phyloP scores from a whole-genome alignment of 306 rosid species.

The Gleditsia sinensis region DNA sequence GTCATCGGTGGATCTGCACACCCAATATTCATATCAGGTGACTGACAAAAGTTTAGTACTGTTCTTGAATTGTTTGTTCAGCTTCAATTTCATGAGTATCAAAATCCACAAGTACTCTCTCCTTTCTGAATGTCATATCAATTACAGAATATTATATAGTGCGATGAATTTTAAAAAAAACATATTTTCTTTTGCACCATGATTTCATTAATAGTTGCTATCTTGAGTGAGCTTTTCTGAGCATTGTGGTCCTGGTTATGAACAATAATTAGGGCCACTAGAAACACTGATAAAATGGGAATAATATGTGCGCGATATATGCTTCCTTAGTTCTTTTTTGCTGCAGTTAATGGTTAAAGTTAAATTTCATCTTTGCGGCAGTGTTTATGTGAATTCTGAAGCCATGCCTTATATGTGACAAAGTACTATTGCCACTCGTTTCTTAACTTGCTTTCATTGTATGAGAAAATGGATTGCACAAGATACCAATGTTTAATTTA shows the following conservation, averaged over 20 bases:
- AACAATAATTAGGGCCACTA: not conserved
- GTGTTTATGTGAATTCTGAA: not conserved
- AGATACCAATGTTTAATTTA: not conserved
- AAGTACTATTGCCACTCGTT: not conserved
- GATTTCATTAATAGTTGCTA: slow-evolving; percentile 19
- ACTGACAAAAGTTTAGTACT: slow-evolving; percentile 16
- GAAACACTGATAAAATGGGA: not conserved
- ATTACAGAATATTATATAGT: not conserved
- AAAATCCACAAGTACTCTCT: slow-evolving; percentile 8
- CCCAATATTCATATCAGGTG: slow-evolving; percentile 87
- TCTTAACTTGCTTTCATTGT: not conserved
- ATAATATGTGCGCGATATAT: not conserved
- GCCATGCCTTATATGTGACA: not conserved
- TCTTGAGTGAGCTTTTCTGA: slow-evolving; percentile 5
- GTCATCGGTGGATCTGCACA: slow-evolving; percentile 90
- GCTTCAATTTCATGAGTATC: slow-evolving; percentile 6
- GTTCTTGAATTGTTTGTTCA: slow-evolving; percentile 19
- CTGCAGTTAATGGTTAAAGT: not conserved
- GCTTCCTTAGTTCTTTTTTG: not conserved
- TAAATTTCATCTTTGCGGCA: not conserved
- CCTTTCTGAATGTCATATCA: slow-evolving; percentile 17
- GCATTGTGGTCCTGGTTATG: slow-evolving; percentile 2
- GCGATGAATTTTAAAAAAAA: slow-evolving; percentile 24
- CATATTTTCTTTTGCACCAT: slow-evolving; percentile 8
- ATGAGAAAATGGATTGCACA: slow-evolving; percentile 3